phyloP scores from a whole-genome alignment of 148 eudicot species.

The Fagopyrum homotropicum region DNA sequence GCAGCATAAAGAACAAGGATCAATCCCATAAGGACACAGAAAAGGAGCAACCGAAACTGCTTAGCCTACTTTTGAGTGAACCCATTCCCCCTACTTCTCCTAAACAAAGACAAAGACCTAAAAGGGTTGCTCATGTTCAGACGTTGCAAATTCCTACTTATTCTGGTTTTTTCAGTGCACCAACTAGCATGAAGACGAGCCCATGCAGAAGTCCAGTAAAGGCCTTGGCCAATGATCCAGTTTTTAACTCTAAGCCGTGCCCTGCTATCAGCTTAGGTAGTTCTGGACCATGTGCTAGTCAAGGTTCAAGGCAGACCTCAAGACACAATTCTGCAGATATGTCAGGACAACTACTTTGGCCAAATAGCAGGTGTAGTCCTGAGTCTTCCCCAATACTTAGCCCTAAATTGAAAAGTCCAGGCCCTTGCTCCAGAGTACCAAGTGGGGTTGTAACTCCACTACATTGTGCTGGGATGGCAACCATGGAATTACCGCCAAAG shows the following conservation, averaged over 20 bases:
- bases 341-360: conserved; percentile 29
- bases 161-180: conserved; percentile 26
- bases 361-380: conserved; percentile 35
- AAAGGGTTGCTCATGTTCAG: conserved; percentile 19
- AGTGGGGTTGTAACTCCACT: conserved; percentile 37
- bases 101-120: conserved; percentile 18
- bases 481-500: conserved; percentile 13
- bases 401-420: conserved; percentile 36
- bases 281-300: conserved; percentile 24
- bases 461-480: conserved; percentile 25
- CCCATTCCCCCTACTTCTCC: conserved; percentile 19
- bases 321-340: conserved; percentile 31
- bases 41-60: conserved; percentile 22
- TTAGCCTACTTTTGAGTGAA: conserved; percentile 14
- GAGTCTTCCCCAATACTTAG: conserved; percentile 36
- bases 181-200: conserved; percentile 31
- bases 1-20: conserved; percentile 21
- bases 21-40: conserved; percentile 10
- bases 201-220: conserved; percentile 34
- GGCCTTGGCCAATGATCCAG: conserved; percentile 10
- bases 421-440: conserved; percentile 33
- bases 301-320: conserved; percentile 31
- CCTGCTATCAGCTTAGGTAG: conserved; percentile 6
- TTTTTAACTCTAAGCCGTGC: conserved; percentile 16
- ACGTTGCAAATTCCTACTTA: conserved; percentile 25